Percentiles rank a stretch among this genome's conserved stretches.
phyloP scores from a whole-genome alignment of 495 filamentous ascomycete genomes.

The Penicillium coprophilum region DNA sequence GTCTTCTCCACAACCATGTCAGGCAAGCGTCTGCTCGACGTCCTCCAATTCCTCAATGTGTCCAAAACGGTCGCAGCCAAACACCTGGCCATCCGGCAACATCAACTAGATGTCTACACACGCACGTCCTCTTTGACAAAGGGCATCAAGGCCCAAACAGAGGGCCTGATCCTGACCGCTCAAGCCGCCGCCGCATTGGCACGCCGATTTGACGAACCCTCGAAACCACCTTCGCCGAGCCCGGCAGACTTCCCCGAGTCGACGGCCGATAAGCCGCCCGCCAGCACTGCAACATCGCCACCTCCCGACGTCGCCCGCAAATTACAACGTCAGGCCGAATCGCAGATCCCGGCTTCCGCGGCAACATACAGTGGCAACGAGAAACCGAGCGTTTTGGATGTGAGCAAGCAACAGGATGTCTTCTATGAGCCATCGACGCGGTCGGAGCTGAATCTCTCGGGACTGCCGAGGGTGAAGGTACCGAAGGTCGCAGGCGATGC shows the following conservation, averaged over 20 bases:
- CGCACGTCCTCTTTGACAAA: conserved; percentile 73
- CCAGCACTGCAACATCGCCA: conserved; percentile 19
- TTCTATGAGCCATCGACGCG: conserved; percentile 55
- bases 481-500: conserved; percentile 51
- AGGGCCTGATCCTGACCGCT: conserved; percentile 62
- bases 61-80: conserved; percentile 73
- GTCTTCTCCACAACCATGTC: conserved; percentile 50
- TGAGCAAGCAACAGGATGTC: conserved; percentile 56
- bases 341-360: conserved; percentile 53
- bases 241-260: conserved; percentile 21
- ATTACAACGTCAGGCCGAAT: conserved; percentile 54
- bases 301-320: conserved; percentile 37
- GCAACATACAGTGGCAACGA: conserved; percentile 28
- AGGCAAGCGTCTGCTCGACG: conserved; percentile 72
- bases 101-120: conserved; percentile 76
- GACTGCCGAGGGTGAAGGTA: conserved; percentile 58
- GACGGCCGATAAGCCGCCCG: conserved; percentile 14
- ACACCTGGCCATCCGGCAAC: conserved; percentile 72
- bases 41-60: conserved; percentile 74
- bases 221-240: conserved; percentile 24
- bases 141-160: conserved; percentile 61
- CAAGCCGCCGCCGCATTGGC: conserved; percentile 62
- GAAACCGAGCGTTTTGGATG: conserved; percentile 25
- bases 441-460: conserved; percentile 49
- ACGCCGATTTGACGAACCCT: conserved; percentile 53